Evolutionary conservation across 768 basidiomycete species (phyloP), one percentile per base, ranked within the genome.

Genomic region (Pisolithus microcarpus): DNA sequence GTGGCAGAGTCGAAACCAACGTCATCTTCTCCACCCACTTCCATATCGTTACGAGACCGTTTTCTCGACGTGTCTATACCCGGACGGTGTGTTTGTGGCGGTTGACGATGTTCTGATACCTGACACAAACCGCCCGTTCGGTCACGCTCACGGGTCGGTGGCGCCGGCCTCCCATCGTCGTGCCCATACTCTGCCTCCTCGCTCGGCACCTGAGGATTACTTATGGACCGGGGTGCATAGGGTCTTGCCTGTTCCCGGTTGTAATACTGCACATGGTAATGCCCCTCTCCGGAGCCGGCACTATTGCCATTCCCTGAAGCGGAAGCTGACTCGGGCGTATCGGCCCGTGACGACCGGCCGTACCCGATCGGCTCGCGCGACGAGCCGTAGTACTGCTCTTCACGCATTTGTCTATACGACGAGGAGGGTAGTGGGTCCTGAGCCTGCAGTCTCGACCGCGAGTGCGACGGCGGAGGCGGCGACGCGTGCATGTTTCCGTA

Each of bases 11-110:
- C 23, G 37, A 39, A 65, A 24, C 60, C 70, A 56, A 69, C 72
- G 63, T 78, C 77, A 69, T 76, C 71, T 26, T 76, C 77, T 43
- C 68, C 77, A 50, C 82, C 81, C 44, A 77, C 71, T 38, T 85
- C 83, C 80, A 83, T 80, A 49, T 85, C 83, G 46, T 76, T 75
- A 52, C 80, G 73, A 55, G 69, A 73, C 50, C 83, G 75, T 62
- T 82, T 85, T 63, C 79, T 77, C 51, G 70, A 65, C 39, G 74
- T 64, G 43, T 77, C 78, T 60, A 69, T 57, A 61, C 67, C 56
- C 50, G 71, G 65, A 34, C 66, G 72, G 54, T 63, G 67, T 36
- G 34, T 31, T 36, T 19, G 34, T 36, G 18, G 45, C 34, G 43
- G 43, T n/a, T 34, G 30, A 15, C 23, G 31, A 63, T 71, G 75